A percentile compares a stretch with the other conserved stretches of the same genome.
Evolutionary conservation across 768 basidiomycete genomes (phyloP).

Genomic region (Naganishia kalamii): DNA sequence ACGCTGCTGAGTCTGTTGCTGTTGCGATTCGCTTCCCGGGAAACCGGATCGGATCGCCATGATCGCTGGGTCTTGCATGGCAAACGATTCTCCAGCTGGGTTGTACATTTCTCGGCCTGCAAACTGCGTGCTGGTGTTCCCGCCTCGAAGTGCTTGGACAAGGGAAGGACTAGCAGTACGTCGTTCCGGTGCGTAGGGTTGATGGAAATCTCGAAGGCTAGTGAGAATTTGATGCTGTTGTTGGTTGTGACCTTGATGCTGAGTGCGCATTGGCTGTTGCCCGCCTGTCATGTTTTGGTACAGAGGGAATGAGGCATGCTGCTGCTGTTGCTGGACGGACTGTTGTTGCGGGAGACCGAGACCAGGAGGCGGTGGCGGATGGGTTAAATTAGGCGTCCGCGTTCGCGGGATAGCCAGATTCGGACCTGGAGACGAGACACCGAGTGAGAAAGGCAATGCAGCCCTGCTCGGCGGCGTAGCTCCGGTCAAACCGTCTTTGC

Average conservation of each 20-base stretch:
- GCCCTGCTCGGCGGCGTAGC: constrained; percentile 18
- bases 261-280: constrained; percentile 4
- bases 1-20: constrained; percentile 5
- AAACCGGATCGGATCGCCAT: constrained; percentile 15
- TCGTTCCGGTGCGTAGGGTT: constrained; percentile 21
- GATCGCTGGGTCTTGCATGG: constrained; percentile 26
- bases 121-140: constrained; percentile 2
- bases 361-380: constrained; percentile 23
- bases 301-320: neutral
- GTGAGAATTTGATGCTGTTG: constrained; percentile 16
- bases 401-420: neutral
- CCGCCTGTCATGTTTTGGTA: constrained; percentile 15
- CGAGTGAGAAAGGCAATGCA: constrained; percentile 2
- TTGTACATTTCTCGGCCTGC: constrained; percentile 16
- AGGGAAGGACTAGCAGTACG: constrained; percentile 20
- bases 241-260: constrained; percentile 17
- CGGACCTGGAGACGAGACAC: neutral
- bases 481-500: neutral
- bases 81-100: constrained; percentile 18
- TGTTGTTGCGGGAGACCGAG: constrained; percentile 16
- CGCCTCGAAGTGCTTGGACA: constrained; percentile 15
- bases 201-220: constrained; percentile 21
- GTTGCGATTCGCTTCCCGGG: neutral
- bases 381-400: neutral
- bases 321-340: constrained; percentile 7